Base-by-base conservation (phyloP, 306 rosid genomes). In the Quillaja saponaria region DNA sequence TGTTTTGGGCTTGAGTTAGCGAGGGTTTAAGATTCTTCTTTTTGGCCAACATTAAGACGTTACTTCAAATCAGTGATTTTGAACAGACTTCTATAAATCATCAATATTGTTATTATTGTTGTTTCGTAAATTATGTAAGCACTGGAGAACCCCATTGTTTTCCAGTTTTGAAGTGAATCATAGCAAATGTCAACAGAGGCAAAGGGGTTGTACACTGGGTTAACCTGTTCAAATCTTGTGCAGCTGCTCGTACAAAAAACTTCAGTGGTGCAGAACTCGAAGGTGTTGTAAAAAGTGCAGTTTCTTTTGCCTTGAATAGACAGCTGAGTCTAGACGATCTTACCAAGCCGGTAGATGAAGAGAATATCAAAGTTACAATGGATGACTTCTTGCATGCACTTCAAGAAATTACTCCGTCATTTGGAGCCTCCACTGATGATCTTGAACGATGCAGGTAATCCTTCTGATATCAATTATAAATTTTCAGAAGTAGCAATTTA, bases 261-360 rank as follows among this genome's bases (percentile, higher is more conserved):
- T 94, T 71, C 51, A 94, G 99, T 68, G 99, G 99, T 87, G 99
- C 99, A 13, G 99, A 94, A 85, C 95, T 94, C 69, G 97, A 94
- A 85, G 99, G 99, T 75, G 99, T 94, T 74, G 99, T 94, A 34
- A 94, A 89, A 85, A 94, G 97, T 87, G 99, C 99, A 25, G 99
- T 94, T 34, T 94, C 99, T 61, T 94, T 58, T 76, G 97, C 99
- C 64, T 87, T 94, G 66, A 89, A 94, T 81, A 83, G 96, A 73
- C 99, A 89, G 73, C 63, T 94, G 71, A 94, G 94, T 73, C 78
- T 85, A 50, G 96, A 89, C 28, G 99, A 94, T 64, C 99, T 94
- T 65, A 87, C 97, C 62, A 89, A 89, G 74, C 95, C 82, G 42
- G 95, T 94, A 47, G 99, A 94, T 76, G 99, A 94, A 85, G 96